phyloP scores from a whole-genome alignment of 306 rosid species.

The Quercus wislizeni region DNA sequence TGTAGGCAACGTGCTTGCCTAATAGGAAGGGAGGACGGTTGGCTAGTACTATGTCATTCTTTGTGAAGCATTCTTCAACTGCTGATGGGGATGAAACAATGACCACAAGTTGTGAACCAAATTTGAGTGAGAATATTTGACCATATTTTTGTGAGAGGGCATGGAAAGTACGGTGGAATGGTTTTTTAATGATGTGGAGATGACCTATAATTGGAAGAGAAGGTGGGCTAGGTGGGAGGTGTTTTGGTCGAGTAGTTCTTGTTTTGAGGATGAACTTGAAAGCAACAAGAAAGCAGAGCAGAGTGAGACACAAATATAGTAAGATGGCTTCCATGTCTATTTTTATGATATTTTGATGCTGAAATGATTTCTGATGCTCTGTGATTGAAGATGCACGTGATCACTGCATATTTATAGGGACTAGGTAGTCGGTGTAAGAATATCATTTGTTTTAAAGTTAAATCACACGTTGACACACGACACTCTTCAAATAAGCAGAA shows the following conservation, averaged over 20 bases:
- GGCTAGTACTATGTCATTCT: conserved; percentile 55
- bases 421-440: too few species aligned
- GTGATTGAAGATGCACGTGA: too few species aligned
- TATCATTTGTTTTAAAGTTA: too few species aligned
- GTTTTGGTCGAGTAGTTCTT: background rate
- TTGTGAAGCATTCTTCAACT: conserved; percentile 66
- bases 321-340: too few species aligned
- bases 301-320: background rate
- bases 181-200: conserved; percentile 43
- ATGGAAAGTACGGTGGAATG: conserved; percentile 30
- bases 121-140: conserved; percentile 24
- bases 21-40: conserved; percentile 31
- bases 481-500: too few species aligned
- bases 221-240: conserved; percentile 54
- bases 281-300: conserved; percentile 6
- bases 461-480: too few species aligned
- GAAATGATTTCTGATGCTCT: too few species aligned
- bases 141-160: conserved; percentile 43
- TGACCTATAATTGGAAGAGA: conserved; percentile 59
- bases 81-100: conserved; percentile 46
- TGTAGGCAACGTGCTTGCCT: conserved; percentile 40
- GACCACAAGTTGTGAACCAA: conserved; percentile 29
- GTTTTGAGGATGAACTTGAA: conserved; percentile 27
- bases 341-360: too few species aligned
- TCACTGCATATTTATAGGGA: too few species aligned